Evolutionary conservation across 352 stramenopile species (phyloP).

Genomic region (Pythium phragmiticola): DNA sequence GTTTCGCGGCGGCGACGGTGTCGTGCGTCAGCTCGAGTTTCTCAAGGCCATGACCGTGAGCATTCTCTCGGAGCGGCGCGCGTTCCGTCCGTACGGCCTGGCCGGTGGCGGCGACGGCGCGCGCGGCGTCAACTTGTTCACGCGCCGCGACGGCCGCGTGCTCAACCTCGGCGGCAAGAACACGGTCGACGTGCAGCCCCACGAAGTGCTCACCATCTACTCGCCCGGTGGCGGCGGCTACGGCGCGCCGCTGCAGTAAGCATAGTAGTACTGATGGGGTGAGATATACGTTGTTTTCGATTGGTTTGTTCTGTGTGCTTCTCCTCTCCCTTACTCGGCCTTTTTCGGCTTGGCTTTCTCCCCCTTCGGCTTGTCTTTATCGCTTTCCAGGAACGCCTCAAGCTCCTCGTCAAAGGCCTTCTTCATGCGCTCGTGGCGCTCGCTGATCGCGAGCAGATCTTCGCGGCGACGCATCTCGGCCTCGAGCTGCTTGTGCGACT

Average conservation of each 20-base stretch:
- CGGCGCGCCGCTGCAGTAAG: constrained; percentile 37
- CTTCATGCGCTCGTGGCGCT: constrained; percentile 51
- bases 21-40: constrained; percentile 96
- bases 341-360: constrained; percentile 16
- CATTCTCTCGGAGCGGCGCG: constrained; percentile 96
- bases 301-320: constrained; percentile 6
- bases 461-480: constrained; percentile 25
- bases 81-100: constrained; percentile 95
- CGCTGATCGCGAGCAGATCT: constrained; percentile 33
- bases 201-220: constrained; percentile 94
- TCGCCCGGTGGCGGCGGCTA: constrained; percentile 97
- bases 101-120: constrained; percentile 88
- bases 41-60: constrained; percentile 93
- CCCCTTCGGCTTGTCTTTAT: constrained; percentile 1
- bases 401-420: constrained; percentile 61
- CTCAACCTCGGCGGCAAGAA: constrained; percentile 92
- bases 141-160: constrained; percentile 58
- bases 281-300: neutral
- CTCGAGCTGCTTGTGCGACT: constrained; percentile 19
- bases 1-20: constrained; percentile 93
- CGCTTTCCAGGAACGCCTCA: constrained; percentile 51
- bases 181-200: constrained; percentile 90
- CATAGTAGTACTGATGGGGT: too few species aligned
- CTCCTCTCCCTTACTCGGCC: constrained; percentile 22
- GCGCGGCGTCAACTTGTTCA: constrained; percentile 93